Evolutionary conservation across 2,329 filamentous ascomycete species (phyloP), one percentile per base, ranked within the genome.

Genomic region (Blumeria graminis): DNA sequence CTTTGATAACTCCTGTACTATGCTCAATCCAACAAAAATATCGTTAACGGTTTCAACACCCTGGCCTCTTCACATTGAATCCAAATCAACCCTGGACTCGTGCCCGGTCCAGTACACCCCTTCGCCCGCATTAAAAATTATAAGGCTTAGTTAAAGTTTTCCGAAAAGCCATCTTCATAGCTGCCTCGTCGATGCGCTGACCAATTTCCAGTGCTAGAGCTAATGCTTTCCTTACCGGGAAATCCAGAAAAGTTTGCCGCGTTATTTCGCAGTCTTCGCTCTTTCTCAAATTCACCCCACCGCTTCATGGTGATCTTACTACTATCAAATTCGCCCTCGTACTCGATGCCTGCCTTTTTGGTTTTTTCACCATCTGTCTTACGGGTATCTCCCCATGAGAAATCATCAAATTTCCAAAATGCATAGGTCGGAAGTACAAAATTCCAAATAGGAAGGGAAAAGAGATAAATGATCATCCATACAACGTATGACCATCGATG

Each of bases 361-460:
- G 79, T 82, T 72, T 84, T 86, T 66, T 94, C 90, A 33, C 89
- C 89, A 0, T 82, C 86, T 43, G 90, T 94, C 78, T 96, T 94
- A 60, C 92, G 81, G 56, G 92, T 98, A 61, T 98, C 93, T 65
- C 92, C 92, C 92, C 92, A 98, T 57, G 86, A 94, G 74, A 98
- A 98, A 72, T 98, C 92, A 68, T 98, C 92, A 68, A 98, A 98
- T 72, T 98, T 96, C 92, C 92, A 98, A 74, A 90, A 98, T 3
- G 92, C 84, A 67, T 98, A 98, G 7, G 80, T 79, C 0, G 92
- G 92, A 8, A 98, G 80, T 39, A 98, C 76, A 68, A 98, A 94
- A 70, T 98, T 98, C 92, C 92, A 98, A 57, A 98, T 77, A 0
- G 93, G 93, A 1, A 98, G 79, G 0, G 92, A 94, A 50, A 89